Conservation (phyloP, 2,329 filamentous ascomycete genomes). For the Paecilomyces fulvus region DNA sequence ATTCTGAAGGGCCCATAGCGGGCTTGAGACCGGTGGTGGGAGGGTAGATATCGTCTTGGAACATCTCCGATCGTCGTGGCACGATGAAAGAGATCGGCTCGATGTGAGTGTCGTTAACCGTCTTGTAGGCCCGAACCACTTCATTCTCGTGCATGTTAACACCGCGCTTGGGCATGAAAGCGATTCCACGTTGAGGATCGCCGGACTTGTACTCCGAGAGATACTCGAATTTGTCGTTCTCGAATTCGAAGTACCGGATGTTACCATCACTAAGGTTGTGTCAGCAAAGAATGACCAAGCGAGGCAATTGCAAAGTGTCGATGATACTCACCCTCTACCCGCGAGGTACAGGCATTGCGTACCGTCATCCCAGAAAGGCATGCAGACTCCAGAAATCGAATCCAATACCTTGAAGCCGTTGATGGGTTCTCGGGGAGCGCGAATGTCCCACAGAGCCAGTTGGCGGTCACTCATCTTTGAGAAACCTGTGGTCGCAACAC, state of each 20-base stretch:
- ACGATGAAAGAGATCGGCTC: conserved; percentile 98
- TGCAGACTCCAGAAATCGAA: conserved; percentile 94
- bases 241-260: conserved; percentile 97
- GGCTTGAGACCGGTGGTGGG: conserved; percentile 73
- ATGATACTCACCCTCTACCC: conserved; percentile 72
- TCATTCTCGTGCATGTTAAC: conserved; percentile 97
- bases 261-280: conserved; percentile 68
- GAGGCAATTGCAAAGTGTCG: background rate
- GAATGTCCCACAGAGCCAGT: conserved; percentile 89
- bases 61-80: conserved; percentile 82
- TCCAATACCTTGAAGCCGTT: conserved; percentile 86
- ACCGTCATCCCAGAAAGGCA: conserved; percentile 99
- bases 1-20: conserved; percentile 70
- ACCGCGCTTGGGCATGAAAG: conserved; percentile 88
- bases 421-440: conserved; percentile 68
- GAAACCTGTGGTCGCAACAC: conserved; percentile 93
- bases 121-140: conserved; percentile 93
- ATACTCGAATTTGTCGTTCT: conserved; percentile 98
- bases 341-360: conserved; percentile 93
- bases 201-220: conserved; percentile 94
- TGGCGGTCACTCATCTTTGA: conserved; percentile 98
- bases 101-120: conserved; percentile 86
- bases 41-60: conserved; percentile 95
- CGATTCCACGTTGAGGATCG: conserved; percentile 89
- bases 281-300: conserved; percentile 5